phyloP scores from a whole-genome alignment of 805 yeast genomes.

The Monosporozyma siamensis region DNA sequence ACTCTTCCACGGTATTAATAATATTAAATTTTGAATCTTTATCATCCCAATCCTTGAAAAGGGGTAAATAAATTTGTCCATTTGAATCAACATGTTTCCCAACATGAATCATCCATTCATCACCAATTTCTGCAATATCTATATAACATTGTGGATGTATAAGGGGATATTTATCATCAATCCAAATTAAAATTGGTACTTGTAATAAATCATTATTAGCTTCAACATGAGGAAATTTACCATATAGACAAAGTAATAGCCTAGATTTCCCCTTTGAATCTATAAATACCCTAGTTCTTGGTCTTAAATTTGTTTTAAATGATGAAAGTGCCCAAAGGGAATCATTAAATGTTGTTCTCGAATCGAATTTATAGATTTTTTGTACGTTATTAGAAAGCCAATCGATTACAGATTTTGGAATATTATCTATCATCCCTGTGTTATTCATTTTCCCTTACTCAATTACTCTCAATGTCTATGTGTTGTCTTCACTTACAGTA shows the following conservation, averaged over 20 bases:
- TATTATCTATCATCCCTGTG: neutral
- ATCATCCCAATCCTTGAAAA: slow-evolving; percentile 48
- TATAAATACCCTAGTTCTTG: slow-evolving; percentile 60
- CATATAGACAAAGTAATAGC: slow-evolving; percentile 56
- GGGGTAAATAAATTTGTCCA: slow-evolving; percentile 67
- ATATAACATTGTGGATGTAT: slow-evolving; percentile 60
- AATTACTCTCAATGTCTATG: too few relatives aligned
- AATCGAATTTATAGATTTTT: slow-evolving; percentile 43
- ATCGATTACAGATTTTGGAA: slow-evolving; percentile 7
- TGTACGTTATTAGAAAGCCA: slow-evolving; percentile 8
- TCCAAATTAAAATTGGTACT: slow-evolving; percentile 63
- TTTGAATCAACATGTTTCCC: slow-evolving; percentile 59
- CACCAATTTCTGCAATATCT: slow-evolving; percentile 37
- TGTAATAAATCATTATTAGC: neutral
- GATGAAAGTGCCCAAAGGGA: slow-evolving; percentile 38
- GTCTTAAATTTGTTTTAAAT: slow-evolving; percentile 45
- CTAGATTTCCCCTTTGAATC: slow-evolving; percentile 48
- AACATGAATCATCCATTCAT: slow-evolving; percentile 40
- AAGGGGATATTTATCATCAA: slow-evolving; percentile 65
- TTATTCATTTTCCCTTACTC: neutral
- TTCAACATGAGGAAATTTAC: slow-evolving; percentile 32
- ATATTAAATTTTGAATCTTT: slow-evolving; percentile 1
- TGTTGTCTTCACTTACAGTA: too few relatives aligned
- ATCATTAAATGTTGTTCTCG: slow-evolving; percentile 56
- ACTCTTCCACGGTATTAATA: slow-evolving; percentile 4